Evolutionary conservation across 176 grass and related monocot genomes (phyloP), one percentile per base, ranked within the genome.

Genomic region (Canna indica): DNA sequence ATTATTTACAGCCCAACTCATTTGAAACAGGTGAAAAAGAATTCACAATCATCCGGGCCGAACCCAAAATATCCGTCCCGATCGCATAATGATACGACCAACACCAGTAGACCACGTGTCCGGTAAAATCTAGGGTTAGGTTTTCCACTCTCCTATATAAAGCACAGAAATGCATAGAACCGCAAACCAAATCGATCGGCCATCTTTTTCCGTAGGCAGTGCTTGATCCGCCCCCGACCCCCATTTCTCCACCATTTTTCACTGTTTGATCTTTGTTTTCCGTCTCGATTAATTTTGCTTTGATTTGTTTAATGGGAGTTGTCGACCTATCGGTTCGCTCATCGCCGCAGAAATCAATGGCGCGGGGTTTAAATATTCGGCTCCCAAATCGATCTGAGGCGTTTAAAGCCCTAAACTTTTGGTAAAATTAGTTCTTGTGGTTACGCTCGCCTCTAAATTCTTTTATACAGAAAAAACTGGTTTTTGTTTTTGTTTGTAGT

Each of bases 381-480:
- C 75, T 86, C 84, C 88, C 78, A 83, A 11, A 90, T 0, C 27
- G 1, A 78, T 45, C 8, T 28, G 83, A 80, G 83, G 87, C 80
- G 73, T 67, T 90, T 90, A 85, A 61, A 85, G 87, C 77, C 74
- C 83, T 63, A 27, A 48, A 80, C 87, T 62, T 73, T 28, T 61
- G 20, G 15, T 61, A 17, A 71, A 26, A 75, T 67, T 79, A 70
- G 87, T 77, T 75, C 0, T 29, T 67, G 77, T n/a, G 59, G 77
- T 90, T 90, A 85, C 83, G 80, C 80, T 80, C 74, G 83, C 83
- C 87, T 75, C 87, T 58, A 90, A 71, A 90, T 75, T 63, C 13
- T 1, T 4, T 0, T 52, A 9, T 5, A 0, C 1, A 0, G 5
- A 7, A 10, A 13, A 0, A 28, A 9, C n/a, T n/a, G n/a, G n/a